A percentile compares a stretch with the other conserved stretches of the same genome.
Conservation (phyloP, 768 basidiomycete species). For the Pilatotrama ljubarskyi region DNA sequence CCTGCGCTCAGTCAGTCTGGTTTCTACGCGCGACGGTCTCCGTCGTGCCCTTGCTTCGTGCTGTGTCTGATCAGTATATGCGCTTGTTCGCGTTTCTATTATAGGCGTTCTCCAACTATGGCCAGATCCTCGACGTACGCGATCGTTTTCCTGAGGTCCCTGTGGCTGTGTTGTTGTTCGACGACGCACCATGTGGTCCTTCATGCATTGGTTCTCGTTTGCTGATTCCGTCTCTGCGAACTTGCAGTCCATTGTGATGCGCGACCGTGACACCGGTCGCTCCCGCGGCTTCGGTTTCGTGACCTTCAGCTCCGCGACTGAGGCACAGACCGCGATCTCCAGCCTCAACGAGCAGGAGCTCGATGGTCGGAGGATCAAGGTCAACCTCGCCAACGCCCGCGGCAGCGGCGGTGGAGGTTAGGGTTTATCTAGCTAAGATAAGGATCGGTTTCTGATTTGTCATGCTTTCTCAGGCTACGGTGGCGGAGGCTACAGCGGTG, state of each 20-base stretch:
- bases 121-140: constrained; percentile 89
- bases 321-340: constrained; percentile 78
- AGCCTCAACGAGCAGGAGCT: constrained; percentile 87
- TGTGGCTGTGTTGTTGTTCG: constrained; percentile 23
- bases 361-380: constrained; percentile 89
- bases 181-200: constrained; percentile 8
- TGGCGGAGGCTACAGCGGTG: constrained; percentile 32
- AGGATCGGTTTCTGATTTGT: neutral
- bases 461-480: constrained; percentile 28
- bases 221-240: constrained; percentile 34
- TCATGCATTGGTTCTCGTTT: neutral
- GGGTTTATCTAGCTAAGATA: neutral
- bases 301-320: constrained; percentile 58
- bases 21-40: constrained; percentile 31
- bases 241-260: constrained; percentile 92
- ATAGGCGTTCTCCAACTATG: constrained; percentile 83
- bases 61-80: constrained; percentile 51
- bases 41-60: constrained; percentile 21
- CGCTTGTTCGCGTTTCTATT: constrained; percentile 39
- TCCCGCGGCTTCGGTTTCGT: constrained; percentile 98
- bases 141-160: constrained; percentile 11
- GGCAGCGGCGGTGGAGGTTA: constrained; percentile 46
- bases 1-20: constrained; percentile 81
- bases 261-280: constrained; percentile 96
- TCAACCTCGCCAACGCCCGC: constrained; percentile 79